Base-by-base conservation (phyloP, 2,329 filamentous ascomycete species). In the Paramyrothecium roridum region DNA sequence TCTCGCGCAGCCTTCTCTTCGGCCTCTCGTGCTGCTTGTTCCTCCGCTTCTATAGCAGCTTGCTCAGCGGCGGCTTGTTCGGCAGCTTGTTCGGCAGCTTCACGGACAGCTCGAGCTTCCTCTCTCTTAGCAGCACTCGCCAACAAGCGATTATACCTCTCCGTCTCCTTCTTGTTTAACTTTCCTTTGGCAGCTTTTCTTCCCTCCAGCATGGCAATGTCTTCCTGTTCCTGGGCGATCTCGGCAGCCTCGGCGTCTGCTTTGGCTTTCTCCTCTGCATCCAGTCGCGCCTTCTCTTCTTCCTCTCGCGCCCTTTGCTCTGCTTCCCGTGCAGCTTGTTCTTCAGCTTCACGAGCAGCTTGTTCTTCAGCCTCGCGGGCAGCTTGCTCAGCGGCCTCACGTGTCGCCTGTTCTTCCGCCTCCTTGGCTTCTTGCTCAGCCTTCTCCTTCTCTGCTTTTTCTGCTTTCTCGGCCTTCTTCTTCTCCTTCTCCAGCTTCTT, bases 401-500 rank as follows among this genome's bases (percentile, higher is more conserved):
- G 40, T 13, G 54, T 45, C 45, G 52, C 52, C 20, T 46, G 50
- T 33, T 58, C 51, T 19, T 68, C 63, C 1, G 65, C 63, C 33
- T 67, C 65, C 50, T 61, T 59, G 20, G 57, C 61, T 49, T 63
- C 59, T 43, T 63, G 57, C 26, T 65, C 64, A 3, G 64, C 59
- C 43, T 61, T 58, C 67, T 72, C 66, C 58, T 69, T 65, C 69
- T 73, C 43, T 67, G 70, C 67, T 72, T 69, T 65, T 69, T 73
- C 43, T 67, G 70, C 67, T 72, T 74, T 62, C 63, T 79, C 76
- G 40, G 66, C 69, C 62, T 76, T 76, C 30, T 72, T 73, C 64
- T 75, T 77, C 60, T 78, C 72, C 63, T 78, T 78, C 52, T 81
- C 78, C 21, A 80, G 76, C 62, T 79, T 79, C 61, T 78, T 76